Evolutionary conservation across 2,329 filamentous ascomycete genomes (phyloP).

Genomic region (Nigrograna mackinnonii): DNA sequence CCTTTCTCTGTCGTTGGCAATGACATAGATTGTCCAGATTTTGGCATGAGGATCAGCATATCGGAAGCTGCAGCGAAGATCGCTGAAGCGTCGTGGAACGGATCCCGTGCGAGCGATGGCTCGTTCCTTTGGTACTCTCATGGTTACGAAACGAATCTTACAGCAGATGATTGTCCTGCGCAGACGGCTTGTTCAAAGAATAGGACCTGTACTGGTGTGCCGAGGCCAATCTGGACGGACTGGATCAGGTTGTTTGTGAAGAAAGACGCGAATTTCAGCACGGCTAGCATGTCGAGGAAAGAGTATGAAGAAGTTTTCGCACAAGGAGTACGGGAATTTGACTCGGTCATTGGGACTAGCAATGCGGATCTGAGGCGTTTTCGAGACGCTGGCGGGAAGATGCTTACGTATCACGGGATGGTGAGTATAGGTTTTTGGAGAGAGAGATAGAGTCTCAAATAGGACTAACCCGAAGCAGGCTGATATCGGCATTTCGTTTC

Average conservation of each 20-base stretch:
- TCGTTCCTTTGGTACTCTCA: background rate
- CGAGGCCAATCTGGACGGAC: background rate
- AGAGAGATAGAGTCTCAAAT: background rate
- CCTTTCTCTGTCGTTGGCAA: background rate
- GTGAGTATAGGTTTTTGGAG: background rate
- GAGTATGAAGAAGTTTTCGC: background rate
- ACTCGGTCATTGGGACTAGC: background rate
- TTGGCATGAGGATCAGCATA: background rate
- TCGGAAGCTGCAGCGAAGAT: background rate
- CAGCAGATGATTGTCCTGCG: no score
- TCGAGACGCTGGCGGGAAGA: slow-evolving; percentile 1
- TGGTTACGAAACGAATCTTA: no score
- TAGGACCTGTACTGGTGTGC: background rate
- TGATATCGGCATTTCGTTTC: background rate
- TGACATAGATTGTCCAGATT: background rate
- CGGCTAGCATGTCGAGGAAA: background rate
- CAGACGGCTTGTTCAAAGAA: background rate
- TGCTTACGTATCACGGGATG: slow-evolving; percentile 5
- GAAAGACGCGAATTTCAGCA: slow-evolving; percentile 1
- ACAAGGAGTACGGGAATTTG: background rate
- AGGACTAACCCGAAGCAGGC: background rate
- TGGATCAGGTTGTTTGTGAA: slow-evolving; percentile 2
- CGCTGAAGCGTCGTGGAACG: background rate
- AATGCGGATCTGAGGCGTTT: background rate
- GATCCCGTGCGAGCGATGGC: background rate